phyloP scores from a whole-genome alignment of 75 land plant species.

The Pinus tabuliformis region DNA sequence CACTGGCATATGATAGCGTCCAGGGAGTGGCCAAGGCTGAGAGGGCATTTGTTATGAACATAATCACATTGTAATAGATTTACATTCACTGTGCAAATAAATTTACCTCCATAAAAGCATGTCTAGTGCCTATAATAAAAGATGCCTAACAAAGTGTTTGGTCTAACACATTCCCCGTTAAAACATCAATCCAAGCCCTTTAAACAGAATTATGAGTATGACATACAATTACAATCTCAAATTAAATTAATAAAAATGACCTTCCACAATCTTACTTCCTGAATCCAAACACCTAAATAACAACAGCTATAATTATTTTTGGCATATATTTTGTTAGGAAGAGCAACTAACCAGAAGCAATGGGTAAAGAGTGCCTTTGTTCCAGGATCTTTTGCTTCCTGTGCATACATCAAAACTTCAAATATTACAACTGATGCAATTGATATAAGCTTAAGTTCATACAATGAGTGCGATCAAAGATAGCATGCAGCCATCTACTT shows the following conservation, averaged over 20 bases:
- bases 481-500: not conserved
- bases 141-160: not conserved
- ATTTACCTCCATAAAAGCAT: not conserved
- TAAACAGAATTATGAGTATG: too few relatives aligned
- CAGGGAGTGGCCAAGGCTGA: too few relatives aligned
- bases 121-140: not conserved
- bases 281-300: slow-evolving; percentile 1
- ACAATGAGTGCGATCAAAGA: not conserved
- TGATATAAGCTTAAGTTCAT: not conserved
- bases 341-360: slow-evolving; percentile 62
- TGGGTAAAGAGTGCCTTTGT: slow-evolving; percentile 72
- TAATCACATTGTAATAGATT: not conserved
- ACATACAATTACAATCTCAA: not conserved
- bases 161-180: not conserved
- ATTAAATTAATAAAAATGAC: not conserved
- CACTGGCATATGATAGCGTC: too few relatives aligned
- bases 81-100: not conserved
- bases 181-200: not conserved
- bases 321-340: not conserved
- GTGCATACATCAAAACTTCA: slow-evolving; percentile 3
- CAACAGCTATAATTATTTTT: not conserved
- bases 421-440: not conserved
- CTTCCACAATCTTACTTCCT: not conserved
- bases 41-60: too few relatives aligned
- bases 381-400: slow-evolving; percentile 54